phyloP scores from a whole-genome alignment of 768 basidiomycete genomes.

The Boletellus sp. region DNA sequence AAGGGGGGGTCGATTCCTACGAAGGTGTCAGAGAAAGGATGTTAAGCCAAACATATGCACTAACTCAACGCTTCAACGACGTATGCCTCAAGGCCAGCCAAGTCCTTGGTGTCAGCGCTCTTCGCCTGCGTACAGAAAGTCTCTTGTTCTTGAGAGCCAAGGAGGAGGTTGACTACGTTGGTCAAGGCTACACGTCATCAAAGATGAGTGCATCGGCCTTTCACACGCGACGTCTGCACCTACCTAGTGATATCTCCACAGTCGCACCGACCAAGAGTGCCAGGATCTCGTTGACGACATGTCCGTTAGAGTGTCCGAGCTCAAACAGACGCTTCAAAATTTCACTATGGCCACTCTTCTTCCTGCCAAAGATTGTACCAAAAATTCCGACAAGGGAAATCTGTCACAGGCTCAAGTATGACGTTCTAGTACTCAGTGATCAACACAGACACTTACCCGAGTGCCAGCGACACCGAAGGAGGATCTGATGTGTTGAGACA shows the following conservation, averaged over 20 bases:
- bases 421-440: not conserved
- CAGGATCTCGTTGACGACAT: constrained; percentile 64
- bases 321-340: constrained; percentile 56
- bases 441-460: constrained; percentile 35
- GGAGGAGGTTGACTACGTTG: constrained; percentile 61
- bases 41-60: constrained; percentile 24
- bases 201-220: not conserved
- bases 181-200: constrained; percentile 45
- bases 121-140: constrained; percentile 35
- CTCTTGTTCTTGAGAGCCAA: constrained; percentile 46
- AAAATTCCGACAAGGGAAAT: constrained; percentile 40
- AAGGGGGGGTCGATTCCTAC: constrained; percentile 72
- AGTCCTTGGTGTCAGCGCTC: constrained; percentile 32
- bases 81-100: constrained; percentile 48
- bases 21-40: constrained; percentile 8
- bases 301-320: constrained; percentile 53
- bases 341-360: constrained; percentile 41
- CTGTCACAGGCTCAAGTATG: constrained; percentile 11
- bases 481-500: constrained; percentile 55
- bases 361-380: constrained; percentile 47
- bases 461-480: constrained; percentile 41
- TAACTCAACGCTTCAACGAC: constrained; percentile 67
- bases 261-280: constrained; percentile 66
- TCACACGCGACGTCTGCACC: constrained; percentile 7
- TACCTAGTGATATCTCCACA: constrained; percentile 69